Conservation (phyloP, 495 filamentous ascomycete genomes). For the Rhypophila decipiens region DNA sequence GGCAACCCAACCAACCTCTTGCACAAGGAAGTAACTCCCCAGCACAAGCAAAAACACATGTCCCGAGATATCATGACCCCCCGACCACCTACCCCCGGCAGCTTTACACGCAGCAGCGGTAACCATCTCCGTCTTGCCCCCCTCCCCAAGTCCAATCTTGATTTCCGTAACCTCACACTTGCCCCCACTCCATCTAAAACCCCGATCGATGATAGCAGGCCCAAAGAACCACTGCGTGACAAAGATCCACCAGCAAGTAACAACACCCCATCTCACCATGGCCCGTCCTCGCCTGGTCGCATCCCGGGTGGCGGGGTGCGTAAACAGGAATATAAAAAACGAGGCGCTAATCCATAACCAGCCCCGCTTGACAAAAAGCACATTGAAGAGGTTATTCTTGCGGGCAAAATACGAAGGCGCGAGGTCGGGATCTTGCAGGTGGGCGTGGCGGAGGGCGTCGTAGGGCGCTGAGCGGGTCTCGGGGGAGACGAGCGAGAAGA, state of each 20-base stretch:
- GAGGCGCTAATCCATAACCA: conserved; percentile 83
- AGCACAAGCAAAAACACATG: conserved; percentile 92
- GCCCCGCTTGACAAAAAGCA: conserved; percentile 86
- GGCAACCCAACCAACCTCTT: conserved; percentile 67
- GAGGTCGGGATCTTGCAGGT: conserved; percentile 41
- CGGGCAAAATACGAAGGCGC: conserved; percentile 86
- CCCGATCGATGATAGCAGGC: conserved; percentile 77
- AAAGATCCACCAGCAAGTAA: conserved; percentile 67
- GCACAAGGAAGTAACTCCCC: conserved; percentile 67
- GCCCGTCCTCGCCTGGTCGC: conserved; percentile 43
- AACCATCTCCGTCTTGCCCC: conserved; percentile 36
- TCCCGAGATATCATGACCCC: conserved; percentile 89
- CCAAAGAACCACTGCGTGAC: conserved; percentile 98
- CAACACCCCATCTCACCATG: conserved; percentile 57
- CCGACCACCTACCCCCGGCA: conserved; percentile 74
- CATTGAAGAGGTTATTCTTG: conserved; percentile 86
- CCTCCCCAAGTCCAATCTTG: conserved; percentile 17
- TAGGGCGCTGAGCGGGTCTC: conserved; percentile 55
- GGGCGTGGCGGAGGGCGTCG: conserved; percentile 47
- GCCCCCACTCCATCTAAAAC: conserved; percentile 76
- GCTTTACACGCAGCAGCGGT: conserved; percentile 78
- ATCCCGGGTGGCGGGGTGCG: conserved; percentile 45
- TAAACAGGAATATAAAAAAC: conserved; percentile 53
- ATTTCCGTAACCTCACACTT: conserved; percentile 53
- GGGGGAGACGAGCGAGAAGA: conserved; percentile 74